Percentiles rank a stretch among this genome's conserved stretches.
These are phyloP conservation scores for Globisporangium yorkense DNA, from an alignment of 352 stramenopile species.

Conservation along the genomic window DNA sequence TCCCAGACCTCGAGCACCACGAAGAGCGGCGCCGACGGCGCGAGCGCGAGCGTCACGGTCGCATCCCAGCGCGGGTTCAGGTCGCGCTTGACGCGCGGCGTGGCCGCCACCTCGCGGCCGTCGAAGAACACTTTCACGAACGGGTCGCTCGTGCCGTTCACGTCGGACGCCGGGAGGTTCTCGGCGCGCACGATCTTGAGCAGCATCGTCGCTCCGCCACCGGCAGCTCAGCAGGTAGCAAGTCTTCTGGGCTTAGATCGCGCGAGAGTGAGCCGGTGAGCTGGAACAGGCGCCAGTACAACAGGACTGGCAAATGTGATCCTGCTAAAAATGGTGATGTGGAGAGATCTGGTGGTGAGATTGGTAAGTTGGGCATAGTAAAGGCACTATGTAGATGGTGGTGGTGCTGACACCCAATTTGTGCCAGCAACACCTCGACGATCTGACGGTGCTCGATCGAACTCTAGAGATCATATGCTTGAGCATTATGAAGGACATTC, in stretches of 20 bases:
- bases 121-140: conserved; percentile 77
- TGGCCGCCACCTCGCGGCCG: conserved; percentile 57
- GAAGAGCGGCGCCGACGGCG: conserved; percentile 48
- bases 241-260: background rate
- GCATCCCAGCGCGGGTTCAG: conserved; percentile 75
- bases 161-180: conserved; percentile 53
- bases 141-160: conserved; percentile 64
- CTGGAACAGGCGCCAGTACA: background rate
- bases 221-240: no score
- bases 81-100: conserved; percentile 64
- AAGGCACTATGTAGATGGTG: no score
- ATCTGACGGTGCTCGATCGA: no score
- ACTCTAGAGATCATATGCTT: no score
- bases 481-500: no score
- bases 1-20: conserved; percentile 71
- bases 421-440: no score
- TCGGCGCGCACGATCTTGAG: conserved; percentile 76
- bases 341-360: no score
- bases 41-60: conserved; percentile 49
- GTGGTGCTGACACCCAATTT: no score
- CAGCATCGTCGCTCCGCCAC: conserved; percentile 6
- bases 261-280: background rate
- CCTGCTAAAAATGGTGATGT: no score
- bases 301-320: no score
- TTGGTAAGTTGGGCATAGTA: no score